phyloP scores from a whole-genome alignment of 805 yeast species.

The Candida chauliodis region DNA sequence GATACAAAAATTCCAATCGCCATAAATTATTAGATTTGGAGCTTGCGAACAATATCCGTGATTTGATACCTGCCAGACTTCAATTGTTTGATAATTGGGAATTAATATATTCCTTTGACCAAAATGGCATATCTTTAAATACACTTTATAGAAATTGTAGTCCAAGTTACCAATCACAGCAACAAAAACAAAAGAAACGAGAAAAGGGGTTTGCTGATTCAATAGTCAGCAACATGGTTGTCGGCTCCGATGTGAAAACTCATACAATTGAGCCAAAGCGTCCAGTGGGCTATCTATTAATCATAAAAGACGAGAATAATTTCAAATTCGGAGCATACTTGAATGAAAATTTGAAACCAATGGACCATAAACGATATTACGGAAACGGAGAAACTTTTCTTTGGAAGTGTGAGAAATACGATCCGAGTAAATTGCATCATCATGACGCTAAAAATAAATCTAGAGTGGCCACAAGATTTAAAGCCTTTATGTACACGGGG shows the following conservation, averaged over 20 bases:
- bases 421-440: conserved; percentile 14
- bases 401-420: conserved; percentile 65
- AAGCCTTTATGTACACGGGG: conserved; percentile 86
- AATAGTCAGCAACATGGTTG: conserved; percentile 31
- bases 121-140: conserved; percentile 82
- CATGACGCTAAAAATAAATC: not conserved
- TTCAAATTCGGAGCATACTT: conserved; percentile 74
- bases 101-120: conserved; percentile 79
- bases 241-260: conserved; percentile 12
- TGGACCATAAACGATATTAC: conserved; percentile 69
- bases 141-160: conserved; percentile 64
- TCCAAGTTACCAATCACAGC: conserved; percentile 38
- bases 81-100: conserved; percentile 79
- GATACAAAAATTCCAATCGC: conserved; percentile 58
- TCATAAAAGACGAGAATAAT: conserved; percentile 62
- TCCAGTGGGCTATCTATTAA: conserved; percentile 68
- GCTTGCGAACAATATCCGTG: conserved; percentile 72
- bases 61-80: conserved; percentile 70
- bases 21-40: conserved; percentile 55
- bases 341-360: conserved; percentile 69
- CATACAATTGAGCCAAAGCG: conserved; percentile 18
- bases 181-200: conserved; percentile 13
- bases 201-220: conserved; percentile 36
- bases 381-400: conserved; percentile 96
- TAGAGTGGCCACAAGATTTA: conserved; percentile 39